Evolutionary conservation across 1,284 basidiomycete species (phyloP).

Genomic region (Malassezia cuniculi): DNA sequence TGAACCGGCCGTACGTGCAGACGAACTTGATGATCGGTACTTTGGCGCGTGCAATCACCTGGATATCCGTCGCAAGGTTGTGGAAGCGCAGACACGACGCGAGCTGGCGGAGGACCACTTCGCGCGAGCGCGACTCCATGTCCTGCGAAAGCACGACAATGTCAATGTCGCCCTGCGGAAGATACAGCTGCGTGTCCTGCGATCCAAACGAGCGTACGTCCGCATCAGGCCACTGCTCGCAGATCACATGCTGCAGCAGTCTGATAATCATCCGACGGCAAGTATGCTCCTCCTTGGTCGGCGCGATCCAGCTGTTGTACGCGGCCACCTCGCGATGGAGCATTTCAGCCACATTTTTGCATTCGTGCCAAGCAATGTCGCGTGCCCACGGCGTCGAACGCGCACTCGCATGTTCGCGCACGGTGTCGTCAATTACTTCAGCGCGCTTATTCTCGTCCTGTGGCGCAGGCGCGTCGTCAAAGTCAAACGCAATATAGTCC

Average conservation of each 20-base stretch:
- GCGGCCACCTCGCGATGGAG: conserved; percentile 48
- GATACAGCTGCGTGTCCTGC: conserved; percentile 83
- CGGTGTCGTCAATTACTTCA: conserved; percentile 46
- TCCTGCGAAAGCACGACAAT: conserved; percentile 49
- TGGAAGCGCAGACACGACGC: conserved; percentile 47
- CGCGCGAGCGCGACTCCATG: conserved; percentile 45
- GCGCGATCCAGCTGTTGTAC: conserved; percentile 75
- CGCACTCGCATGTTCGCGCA: conserved; percentile 53
- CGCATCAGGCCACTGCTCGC: conserved; percentile 62
- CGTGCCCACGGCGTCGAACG: conserved; percentile 65
- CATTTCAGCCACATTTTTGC: conserved; percentile 56
- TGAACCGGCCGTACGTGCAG: conserved; percentile 53
- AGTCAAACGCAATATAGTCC: conserved; percentile 35
- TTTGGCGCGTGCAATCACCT: conserved; percentile 74
- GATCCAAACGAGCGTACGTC: conserved; percentile 77
- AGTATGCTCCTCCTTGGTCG: conserved; percentile 70
- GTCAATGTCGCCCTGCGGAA: conserved; percentile 63
- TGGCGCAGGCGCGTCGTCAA: conserved; percentile 10
- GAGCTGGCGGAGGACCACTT: conserved; percentile 46
- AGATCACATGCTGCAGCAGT: conserved; percentile 60
- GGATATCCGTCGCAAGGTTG: conserved; percentile 53
- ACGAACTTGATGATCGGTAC: conserved; percentile 90
- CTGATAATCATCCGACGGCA: conserved; percentile 64
- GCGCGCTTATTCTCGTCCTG: conserved; percentile 25
- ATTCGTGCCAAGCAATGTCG: conserved; percentile 64